Evolutionary conservation across 2,329 filamentous ascomycete genomes (phyloP), one percentile per base, ranked within the genome.

Genomic region (Albophoma yamanashiensis): DNA sequence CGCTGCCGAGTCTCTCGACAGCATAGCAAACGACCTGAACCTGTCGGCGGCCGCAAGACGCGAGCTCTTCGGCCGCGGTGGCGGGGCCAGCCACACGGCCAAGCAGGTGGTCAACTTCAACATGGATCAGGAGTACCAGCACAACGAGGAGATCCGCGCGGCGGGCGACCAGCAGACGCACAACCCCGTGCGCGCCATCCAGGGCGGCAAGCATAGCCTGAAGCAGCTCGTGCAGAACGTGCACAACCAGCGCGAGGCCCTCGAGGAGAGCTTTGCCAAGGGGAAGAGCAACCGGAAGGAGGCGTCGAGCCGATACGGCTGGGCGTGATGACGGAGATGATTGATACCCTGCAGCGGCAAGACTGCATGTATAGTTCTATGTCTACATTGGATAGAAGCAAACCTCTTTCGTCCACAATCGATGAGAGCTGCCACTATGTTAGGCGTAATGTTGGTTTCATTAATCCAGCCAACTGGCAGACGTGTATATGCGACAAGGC

Each of bases 241-340:
- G 34, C 85, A 85, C 65, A 89, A 81, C 63, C 92, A 97, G 75
- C 86, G 87, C 70, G 91, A 96, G 14, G 92, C 91, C 2, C 76
- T 97, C 65, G 92, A 97, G 74, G 93, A 97, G 69, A 92, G 90
- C 71, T 97, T 96, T 77, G 91, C 91, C 25, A 79, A 87, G 65
- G 90, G 91, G 7, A 87, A 84, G 76, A 84, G 82, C 67, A 94
- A 92, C 69, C 87, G 90, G 73, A 87, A 84, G 67, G 92, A 96
- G 71, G 91, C 91, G 25, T 89, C 89, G 4, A 86, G 84, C 61
- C 85, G 84, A 67, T 97, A 97, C 76, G 92, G 92, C 6, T 97
- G 91, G 90, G 27, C 27, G 6, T 63, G 58, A 57, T 62, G 56
- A 58, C 20, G 45, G 20, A 53, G 15, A 53, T 15, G 47, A 36